These are phyloP conservation scores for Fonsecaea multimorphosa DNA, from an alignment of 2,329 filamentous ascomycete genomes.

Conservation along the genomic window DNA sequence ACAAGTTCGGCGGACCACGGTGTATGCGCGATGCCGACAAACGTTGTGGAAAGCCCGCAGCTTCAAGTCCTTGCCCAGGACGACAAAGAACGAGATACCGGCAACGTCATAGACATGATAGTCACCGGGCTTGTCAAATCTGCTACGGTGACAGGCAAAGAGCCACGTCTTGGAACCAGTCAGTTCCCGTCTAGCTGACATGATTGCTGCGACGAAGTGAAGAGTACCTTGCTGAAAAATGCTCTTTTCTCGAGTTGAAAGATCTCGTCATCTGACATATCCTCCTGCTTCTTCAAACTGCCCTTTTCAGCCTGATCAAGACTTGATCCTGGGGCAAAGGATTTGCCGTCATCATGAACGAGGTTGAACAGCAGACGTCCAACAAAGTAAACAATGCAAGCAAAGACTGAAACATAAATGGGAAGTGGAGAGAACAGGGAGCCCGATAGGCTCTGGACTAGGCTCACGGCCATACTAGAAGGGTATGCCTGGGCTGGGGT, in stretches of 20 bases:
- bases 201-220: constrained; percentile 62
- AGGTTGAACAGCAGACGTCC: constrained; percentile 23
- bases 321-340: constrained; percentile 13
- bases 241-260: constrained; percentile 58
- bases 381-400: constrained; percentile 28
- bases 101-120: constrained; percentile 63
- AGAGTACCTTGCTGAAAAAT: constrained; percentile 55
- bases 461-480: constrained; percentile 14
- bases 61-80: constrained; percentile 57
- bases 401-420: constrained; percentile 24
- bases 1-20: constrained; percentile 59
- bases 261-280: constrained; percentile 44
- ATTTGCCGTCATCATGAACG: constrained; percentile 7
- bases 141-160: constrained; percentile 48
- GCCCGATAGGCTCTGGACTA: not conserved
- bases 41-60: constrained; percentile 69
- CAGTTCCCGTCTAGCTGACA: not conserved
- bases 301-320: constrained; percentile 33
- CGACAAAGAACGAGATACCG: constrained; percentile 63
- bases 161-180: constrained; percentile 43
- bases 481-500: not conserved
- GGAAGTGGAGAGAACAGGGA: constrained; percentile 19
- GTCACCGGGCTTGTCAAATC: constrained; percentile 60
- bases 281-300: constrained; percentile 24
- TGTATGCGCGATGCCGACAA: constrained; percentile 67